phyloP scores from a whole-genome alignment of 148 eudicot genomes.

The Polygonum maritimum region DNA sequence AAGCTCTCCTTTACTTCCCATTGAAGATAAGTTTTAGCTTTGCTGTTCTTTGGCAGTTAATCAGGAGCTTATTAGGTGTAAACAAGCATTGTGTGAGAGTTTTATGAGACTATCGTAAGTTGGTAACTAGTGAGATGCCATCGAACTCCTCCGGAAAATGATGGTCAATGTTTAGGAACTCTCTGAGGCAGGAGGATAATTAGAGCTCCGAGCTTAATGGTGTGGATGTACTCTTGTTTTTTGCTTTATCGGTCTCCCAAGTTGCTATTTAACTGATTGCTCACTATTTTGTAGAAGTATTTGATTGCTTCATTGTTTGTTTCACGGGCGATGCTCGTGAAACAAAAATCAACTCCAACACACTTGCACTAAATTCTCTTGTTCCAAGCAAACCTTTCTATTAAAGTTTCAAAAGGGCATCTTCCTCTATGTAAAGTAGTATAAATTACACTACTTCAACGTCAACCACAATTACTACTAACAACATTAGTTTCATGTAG shows the following conservation, averaged over 20 bases:
- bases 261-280: neutral
- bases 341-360: too few species aligned
- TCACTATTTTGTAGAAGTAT: neutral
- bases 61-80: neutral
- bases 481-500: neutral
- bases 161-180: neutral
- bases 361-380: neutral
- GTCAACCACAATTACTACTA: neutral
- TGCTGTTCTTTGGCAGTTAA: neutral
- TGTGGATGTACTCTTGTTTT: neutral
- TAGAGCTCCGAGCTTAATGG: neutral
- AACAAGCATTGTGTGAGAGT: neutral
- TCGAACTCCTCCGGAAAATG: neutral
- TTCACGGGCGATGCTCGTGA: neutral
- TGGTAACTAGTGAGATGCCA: neutral
- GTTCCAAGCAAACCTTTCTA: neutral
- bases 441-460: neutral
- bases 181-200: neutral
- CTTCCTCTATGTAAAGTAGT: neutral
- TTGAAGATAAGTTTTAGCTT: neutral
- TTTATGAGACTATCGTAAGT: neutral
- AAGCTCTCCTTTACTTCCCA: neutral
- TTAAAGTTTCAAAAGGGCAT: neutral
- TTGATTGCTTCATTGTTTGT: neutral
- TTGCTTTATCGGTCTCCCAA: neutral